Base-by-base conservation (phyloP, 768 basidiomycete genomes). In the Podaxis mareebaensis region DNA sequence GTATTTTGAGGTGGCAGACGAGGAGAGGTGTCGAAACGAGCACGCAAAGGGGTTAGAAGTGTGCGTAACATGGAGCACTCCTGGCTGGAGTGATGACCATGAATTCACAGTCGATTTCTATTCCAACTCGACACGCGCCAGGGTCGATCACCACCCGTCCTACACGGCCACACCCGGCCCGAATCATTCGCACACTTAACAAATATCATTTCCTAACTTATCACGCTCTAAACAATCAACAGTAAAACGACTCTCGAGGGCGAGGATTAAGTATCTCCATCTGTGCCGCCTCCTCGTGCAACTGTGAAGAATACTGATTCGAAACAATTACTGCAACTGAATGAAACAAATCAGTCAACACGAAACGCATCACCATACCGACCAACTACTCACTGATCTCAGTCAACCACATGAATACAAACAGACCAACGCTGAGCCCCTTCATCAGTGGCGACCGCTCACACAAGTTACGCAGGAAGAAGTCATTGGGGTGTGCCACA, bases 21-120 rank as follows among this genome's bases (percentile, higher is more conserved):
- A 33, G 78, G 77, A 38, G 76, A 75, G n/a, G 78, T 67, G 67
- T 87, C 85, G 65, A 87, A 85, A 58, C 80, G 77, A 26, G 81
- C 79, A 63, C 82, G 84, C 54, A 89, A 73, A 20, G 88, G 88
- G 42, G 85, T 85, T 12, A 89, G 74, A 12, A 89, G 73, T 52
- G 81, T 83, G 64, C 82, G 82, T 57, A 89, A 71, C 88, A 89
- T 89, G 58, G 51, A 65, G 42, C 53, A 48, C 13, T 55, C 61
- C 42, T 58, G 49, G 36, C 39, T 33, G 30, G 38, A 53, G 11
- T 46, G 60, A 40, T 49, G 59, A 65, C 53, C 60, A 57, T 61
- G 52, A 28, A 38, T 49, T 24, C 38, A n/a, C 57, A 58, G 36
- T 30, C 20, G 44, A 20, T 38, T 52, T 15, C 28, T n/a, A 26